phyloP scores from a whole-genome alignment of 2,329 filamentous ascomycete genomes.

The Pseudogymnoascus sp. region DNA sequence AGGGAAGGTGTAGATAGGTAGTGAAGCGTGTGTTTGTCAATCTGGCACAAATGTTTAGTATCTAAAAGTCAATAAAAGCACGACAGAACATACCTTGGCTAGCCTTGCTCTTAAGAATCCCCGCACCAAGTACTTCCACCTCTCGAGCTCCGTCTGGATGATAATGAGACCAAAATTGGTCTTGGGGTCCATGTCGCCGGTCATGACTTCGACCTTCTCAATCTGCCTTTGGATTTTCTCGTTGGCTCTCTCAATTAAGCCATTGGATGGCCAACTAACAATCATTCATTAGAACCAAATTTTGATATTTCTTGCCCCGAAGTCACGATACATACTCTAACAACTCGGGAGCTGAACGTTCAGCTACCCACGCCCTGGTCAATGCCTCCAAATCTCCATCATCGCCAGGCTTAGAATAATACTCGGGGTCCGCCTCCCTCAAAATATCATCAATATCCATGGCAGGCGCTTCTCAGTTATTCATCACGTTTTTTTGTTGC shows the following conservation, averaged over 20 bases:
- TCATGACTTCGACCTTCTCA: constrained; percentile 66
- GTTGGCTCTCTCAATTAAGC: constrained; percentile 76
- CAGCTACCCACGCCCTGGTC: constrained; percentile 88
- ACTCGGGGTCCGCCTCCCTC: constrained; percentile 59
- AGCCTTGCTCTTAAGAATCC: constrained; percentile 78
- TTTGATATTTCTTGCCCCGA: constrained; percentile 6
- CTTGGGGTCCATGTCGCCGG: constrained; percentile 78
- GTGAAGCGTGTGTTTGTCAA: constrained; percentile 69
- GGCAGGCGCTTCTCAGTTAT: not conserved
- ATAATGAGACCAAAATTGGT: constrained; percentile 91
- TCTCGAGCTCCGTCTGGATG: constrained; percentile 90
- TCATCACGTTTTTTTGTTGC: not conserved
- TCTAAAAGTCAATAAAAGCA: not conserved
- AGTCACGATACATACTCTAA: constrained; percentile 52
- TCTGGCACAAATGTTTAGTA: constrained; percentile 39
- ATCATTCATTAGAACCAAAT: constrained; percentile 2
- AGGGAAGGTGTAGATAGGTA: constrained; percentile 55
- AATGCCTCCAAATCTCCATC: constrained; percentile 69
- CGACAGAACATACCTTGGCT: constrained; percentile 57
- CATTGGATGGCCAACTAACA: constrained; percentile 56
- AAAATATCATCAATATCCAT: constrained; percentile 82
- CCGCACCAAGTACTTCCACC: constrained; percentile 85
- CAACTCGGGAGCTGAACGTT: constrained; percentile 84
- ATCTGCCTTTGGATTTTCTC: constrained; percentile 63
- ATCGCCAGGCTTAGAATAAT: constrained; percentile 39